Conservation (phyloP, 768 basidiomycete genomes). For the Suillus spraguei region DNA sequence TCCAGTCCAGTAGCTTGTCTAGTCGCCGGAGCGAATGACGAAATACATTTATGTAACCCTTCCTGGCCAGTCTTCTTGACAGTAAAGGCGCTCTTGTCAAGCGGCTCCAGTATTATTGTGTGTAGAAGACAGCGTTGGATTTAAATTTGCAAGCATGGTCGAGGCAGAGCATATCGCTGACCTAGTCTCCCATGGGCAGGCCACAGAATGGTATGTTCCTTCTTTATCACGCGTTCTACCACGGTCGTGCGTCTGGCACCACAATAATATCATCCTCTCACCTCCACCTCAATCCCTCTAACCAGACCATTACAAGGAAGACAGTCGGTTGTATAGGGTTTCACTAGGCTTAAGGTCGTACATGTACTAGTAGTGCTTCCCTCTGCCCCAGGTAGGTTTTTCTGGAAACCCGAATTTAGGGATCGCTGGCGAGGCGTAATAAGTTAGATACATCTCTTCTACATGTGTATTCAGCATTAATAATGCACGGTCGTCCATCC, state of each 20-base stretch:
- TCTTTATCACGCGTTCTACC: neutral
- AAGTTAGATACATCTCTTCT: neutral
- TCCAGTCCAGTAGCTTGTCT: conserved; percentile 4
- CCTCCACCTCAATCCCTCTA: neutral
- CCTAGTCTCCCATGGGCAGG: neutral
- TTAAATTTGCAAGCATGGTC: neutral
- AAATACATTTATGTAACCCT: neutral
- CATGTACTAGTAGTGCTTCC: neutral
- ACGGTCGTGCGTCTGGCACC: neutral
- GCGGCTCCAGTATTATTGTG: too few relatives aligned
- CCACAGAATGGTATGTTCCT: neutral
- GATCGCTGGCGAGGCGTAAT: neutral
- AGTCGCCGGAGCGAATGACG: neutral
- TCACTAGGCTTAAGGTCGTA: neutral
- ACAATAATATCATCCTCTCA: neutral
- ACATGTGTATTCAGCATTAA: neutral
- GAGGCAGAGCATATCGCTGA: neutral
- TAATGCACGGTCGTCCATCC: neutral
- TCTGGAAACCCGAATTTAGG: neutral
- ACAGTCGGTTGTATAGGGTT: neutral
- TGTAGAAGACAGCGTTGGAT: too few relatives aligned
- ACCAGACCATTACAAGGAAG: neutral
- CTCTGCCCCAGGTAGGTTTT: neutral
- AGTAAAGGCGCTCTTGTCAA: neutral
- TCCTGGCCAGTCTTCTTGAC: neutral